Percentiles rank a stretch among this genome's conserved stretches.
Conservation (phyloP, 1,284 basidiomycete genomes). For the Heterobasidion irregulare region DNA sequence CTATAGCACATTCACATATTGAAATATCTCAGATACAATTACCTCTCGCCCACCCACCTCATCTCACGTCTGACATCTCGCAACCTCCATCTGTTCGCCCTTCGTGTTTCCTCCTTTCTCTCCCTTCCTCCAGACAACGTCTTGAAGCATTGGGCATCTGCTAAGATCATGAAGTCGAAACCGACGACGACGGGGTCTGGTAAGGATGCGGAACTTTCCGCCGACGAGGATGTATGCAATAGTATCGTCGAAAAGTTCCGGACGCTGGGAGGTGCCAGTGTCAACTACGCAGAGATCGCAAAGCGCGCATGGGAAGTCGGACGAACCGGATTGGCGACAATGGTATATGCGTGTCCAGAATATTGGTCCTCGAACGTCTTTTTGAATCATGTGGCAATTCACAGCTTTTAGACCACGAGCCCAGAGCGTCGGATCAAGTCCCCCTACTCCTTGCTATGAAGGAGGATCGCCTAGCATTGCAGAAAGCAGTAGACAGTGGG, state of each 20-base stretch:
- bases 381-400: neutral
- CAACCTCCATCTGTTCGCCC: slow-evolving; percentile 85
- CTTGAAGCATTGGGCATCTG: slow-evolving; percentile 92
- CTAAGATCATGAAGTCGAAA: slow-evolving; percentile 77
- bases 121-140: slow-evolving; percentile 81
- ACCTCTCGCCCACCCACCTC: slow-evolving; percentile 71
- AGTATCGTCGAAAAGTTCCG: slow-evolving; percentile 87
- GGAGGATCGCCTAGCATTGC: slow-evolving; percentile 82
- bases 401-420: slow-evolving; percentile 88
- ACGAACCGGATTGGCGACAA: slow-evolving; percentile 78
- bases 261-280: slow-evolving; percentile 57
- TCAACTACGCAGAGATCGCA: slow-evolving; percentile 95
- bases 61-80: slow-evolving; percentile 81
- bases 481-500: slow-evolving; percentile 90
- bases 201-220: slow-evolving; percentile 45
- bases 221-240: slow-evolving; percentile 74
- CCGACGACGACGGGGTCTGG: slow-evolving; percentile 41
- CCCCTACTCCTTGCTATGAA: slow-evolving; percentile 91
- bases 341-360: slow-evolving; percentile 37
- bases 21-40: slow-evolving; percentile 50
- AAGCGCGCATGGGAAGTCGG: slow-evolving; percentile 92
- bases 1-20: neutral
- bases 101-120: slow-evolving; percentile 86
- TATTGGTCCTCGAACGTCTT: neutral
- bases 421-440: slow-evolving; percentile 87